Evolutionary conservation across 371 early-diverging fungal genomes (phyloP), one percentile per base, ranked within the genome.

Genomic region (Mucor indicus): DNA sequence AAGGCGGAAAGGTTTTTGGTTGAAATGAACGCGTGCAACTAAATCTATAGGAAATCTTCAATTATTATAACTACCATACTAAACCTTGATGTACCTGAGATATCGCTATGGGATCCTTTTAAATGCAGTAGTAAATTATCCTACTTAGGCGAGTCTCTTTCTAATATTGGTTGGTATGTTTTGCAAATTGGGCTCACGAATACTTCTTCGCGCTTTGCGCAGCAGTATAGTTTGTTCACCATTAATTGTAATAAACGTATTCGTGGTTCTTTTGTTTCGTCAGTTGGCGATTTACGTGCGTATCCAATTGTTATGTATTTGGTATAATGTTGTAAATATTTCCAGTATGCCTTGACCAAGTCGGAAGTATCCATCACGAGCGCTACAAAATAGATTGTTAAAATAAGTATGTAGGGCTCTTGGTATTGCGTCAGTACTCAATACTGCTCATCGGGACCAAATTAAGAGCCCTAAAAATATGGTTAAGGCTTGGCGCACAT

Each of bases 261-360:
- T 41, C 53, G 48, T 36, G 55, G 52, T 44, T 48, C 49, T 48
- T 53, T 41, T 48, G 53, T 60, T 52, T 60, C 56, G 36, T 47
- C 36, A 43, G 51, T 52, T 44, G 55, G 52, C 13, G 45, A 52
- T 46, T 61, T 61, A 22, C 53, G 31, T 27, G 48, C 50, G 21
- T 61, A 61, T 38, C 62, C 55, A 40, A 61, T 50, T 38, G 55
- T 55, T 55, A 55, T 55, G 47, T 42, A 50, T 46, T 54, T 43
- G 50, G 43, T 42, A 45, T 50, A 50, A 35, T 48, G 10, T 45
- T 53, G 40, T 41, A 39, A 24, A 53, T 59, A 46, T 46, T 53
- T 49, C 54, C 60, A 59, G 47, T 53, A 59, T 37, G 60, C 50
- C 44, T 47, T 46, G 44, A 57, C 48, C 40, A 49, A 52, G 48